A percentile compares a stretch with the other conserved stretches of the same genome.
Evolutionary conservation across 2,329 filamentous ascomycete species (phyloP).

Genomic region (Stenocarpella maydis): DNA sequence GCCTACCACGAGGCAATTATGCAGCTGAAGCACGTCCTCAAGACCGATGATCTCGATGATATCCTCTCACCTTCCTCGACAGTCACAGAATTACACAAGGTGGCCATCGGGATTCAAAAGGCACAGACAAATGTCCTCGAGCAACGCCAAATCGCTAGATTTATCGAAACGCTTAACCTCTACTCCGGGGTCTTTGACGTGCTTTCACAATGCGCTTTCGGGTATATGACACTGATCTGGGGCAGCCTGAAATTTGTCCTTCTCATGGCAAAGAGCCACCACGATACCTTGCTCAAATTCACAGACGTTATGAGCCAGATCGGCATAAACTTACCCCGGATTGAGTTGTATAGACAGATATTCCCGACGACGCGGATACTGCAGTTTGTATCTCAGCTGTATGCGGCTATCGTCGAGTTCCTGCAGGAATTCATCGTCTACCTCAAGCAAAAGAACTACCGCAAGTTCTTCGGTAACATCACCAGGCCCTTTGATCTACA

Average conservation of each 20-base stretch:
- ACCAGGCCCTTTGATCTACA: slow-evolving; percentile 36
- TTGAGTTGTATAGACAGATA: slow-evolving; percentile 38
- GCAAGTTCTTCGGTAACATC: slow-evolving; percentile 18
- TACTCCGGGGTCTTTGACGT: slow-evolving; percentile 42
- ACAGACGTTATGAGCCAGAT: slow-evolving; percentile 41
- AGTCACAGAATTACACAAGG: slow-evolving; percentile 37
- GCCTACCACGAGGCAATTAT: slow-evolving; percentile 31
- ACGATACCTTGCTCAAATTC: slow-evolving; percentile 38
- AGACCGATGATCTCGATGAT: slow-evolving; percentile 36
- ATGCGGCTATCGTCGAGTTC: slow-evolving; percentile 41
- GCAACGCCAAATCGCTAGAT: slow-evolving; percentile 35
- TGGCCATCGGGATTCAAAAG: slow-evolving; percentile 33
- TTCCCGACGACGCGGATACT: slow-evolving; percentile 41
- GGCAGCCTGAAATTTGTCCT: slow-evolving; percentile 38
- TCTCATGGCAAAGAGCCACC: slow-evolving; percentile 41
- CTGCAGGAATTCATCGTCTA: slow-evolving; percentile 38
- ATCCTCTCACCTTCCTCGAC: slow-evolving; percentile 27
- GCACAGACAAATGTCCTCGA: slow-evolving; percentile 33
- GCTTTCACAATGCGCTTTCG: slow-evolving; percentile 40
- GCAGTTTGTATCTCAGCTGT: slow-evolving; percentile 40
- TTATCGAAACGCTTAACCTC: slow-evolving; percentile 39
- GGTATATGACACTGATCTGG: slow-evolving; percentile 41
- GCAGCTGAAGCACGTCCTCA: slow-evolving; percentile 26
- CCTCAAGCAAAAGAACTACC: slow-evolving; percentile 35
- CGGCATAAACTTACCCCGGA: slow-evolving; percentile 39